Conservation (phyloP, 2,329 filamentous ascomycete genomes). For the Akanthomyces uredinophilus region DNA sequence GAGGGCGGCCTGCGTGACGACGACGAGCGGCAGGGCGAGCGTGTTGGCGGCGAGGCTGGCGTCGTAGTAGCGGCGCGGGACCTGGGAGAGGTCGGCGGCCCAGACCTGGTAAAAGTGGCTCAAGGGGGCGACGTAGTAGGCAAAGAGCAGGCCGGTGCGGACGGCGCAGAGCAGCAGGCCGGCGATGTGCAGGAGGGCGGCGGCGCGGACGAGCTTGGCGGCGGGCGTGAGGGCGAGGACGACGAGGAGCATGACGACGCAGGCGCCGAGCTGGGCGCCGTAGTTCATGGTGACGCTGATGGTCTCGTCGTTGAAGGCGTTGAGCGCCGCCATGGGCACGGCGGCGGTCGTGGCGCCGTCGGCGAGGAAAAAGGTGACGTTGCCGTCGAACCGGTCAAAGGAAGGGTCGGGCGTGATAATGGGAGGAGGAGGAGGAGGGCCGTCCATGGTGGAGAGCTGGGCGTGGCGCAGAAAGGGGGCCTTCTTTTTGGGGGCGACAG, state of each 20-base stretch:
- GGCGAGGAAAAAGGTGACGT: slow-evolving; percentile 29
- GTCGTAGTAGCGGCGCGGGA: slow-evolving; percentile 36
- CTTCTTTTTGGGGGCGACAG: not conserved
- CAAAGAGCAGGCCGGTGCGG: slow-evolving; percentile 51
- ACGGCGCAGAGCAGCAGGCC: slow-evolving; percentile 57
- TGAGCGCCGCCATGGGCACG: slow-evolving; percentile 30
- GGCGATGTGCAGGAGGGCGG: slow-evolving; percentile 61
- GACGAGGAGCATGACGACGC: slow-evolving; percentile 58
- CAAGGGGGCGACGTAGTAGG: slow-evolving; percentile 58
- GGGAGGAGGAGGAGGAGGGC: not conserved
- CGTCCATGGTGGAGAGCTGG: not conserved
- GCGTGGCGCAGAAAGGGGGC: not conserved
- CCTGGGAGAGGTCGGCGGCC: slow-evolving; percentile 46
- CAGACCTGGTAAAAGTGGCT: slow-evolving; percentile 57
- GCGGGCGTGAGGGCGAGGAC: slow-evolving; percentile 62
- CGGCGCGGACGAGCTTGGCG: slow-evolving; percentile 57
- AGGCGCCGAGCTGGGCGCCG: slow-evolving; percentile 65
- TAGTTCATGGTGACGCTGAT: slow-evolving; percentile 54
- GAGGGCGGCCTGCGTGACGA: slow-evolving; percentile 43
- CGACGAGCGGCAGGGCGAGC: slow-evolving; percentile 39
- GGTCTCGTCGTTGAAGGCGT: slow-evolving; percentile 28
- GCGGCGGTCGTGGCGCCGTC: slow-evolving; percentile 28
- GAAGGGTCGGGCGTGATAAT: not conserved
- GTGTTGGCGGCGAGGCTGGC: slow-evolving; percentile 36
- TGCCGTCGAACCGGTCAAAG: slow-evolving; percentile 34